phyloP scores from a whole-genome alignment of 495 filamentous ascomycete species.

The Xylaria cubensis region DNA sequence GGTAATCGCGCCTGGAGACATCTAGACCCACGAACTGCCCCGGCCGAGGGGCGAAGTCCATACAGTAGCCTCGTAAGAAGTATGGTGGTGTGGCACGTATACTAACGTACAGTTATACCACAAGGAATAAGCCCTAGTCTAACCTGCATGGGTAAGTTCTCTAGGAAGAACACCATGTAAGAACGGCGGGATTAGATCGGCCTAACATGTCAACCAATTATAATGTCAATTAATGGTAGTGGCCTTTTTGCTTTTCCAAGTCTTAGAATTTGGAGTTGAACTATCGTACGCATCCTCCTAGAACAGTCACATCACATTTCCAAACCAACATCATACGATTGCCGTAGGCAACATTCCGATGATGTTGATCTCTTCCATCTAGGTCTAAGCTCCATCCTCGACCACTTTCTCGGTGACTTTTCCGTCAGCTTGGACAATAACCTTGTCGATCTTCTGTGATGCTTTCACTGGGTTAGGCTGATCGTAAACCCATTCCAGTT shows the following conservation, averaged over 20 bases:
- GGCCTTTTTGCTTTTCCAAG: not conserved
- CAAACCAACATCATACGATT: conserved; percentile 9
- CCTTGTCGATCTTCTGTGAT: conserved; percentile 59
- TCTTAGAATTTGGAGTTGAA: not conserved
- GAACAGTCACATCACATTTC: not conserved
- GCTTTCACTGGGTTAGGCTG: conserved; percentile 58
- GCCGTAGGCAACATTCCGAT: not conserved
- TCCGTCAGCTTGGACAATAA: conserved; percentile 59
- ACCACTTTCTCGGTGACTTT: conserved; percentile 60
- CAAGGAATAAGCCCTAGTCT: not conserved
- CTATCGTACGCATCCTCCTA: not conserved
- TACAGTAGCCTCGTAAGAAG: not conserved
- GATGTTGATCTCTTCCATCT: conserved; percentile 9
- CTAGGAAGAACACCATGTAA: not conserved
- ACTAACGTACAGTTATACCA: not conserved
- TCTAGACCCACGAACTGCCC: not conserved
- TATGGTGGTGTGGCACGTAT: not conserved
- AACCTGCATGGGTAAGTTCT: not conserved
- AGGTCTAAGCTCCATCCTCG: conserved; percentile 2
- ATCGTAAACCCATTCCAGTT: conserved; percentile 59
- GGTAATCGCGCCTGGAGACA: not conserved
- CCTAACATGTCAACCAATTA: not conserved
- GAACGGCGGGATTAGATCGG: not conserved
- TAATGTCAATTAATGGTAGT: not conserved
- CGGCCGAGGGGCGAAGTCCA: not conserved